A percentile compares a stretch with the other conserved stretches of the same genome.
Evolutionary conservation across 768 basidiomycete species (phyloP).

Genomic region (Boletus insuetus): DNA sequence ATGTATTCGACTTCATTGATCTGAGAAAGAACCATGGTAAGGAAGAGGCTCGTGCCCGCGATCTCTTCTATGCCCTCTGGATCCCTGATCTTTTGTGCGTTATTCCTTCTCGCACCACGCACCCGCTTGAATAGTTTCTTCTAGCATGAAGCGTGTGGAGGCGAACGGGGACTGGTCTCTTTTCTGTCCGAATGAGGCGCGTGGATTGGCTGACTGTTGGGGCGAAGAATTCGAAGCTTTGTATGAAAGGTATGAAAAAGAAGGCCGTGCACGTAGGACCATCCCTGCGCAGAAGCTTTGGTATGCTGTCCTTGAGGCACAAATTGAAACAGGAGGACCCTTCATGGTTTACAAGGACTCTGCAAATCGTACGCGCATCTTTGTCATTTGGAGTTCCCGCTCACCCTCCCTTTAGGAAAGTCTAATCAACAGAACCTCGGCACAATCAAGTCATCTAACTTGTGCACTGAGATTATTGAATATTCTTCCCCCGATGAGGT

Average conservation of each 20-base stretch:
- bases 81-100: slow-evolving; percentile 93
- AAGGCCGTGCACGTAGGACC: slow-evolving; percentile 80
- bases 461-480: slow-evolving; percentile 99
- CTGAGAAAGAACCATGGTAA: slow-evolving; percentile 99
- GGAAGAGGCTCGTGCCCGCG: slow-evolving; percentile 93
- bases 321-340: slow-evolving; percentile 98
- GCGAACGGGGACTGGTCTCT: slow-evolving; percentile 87
- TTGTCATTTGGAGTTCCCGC: not conserved
- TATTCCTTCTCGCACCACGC: not conserved
- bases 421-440: slow-evolving; percentile 99
- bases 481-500: slow-evolving; percentile 97
- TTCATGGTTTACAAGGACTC: slow-evolving; percentile 99
- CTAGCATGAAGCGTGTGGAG: slow-evolving; percentile 96
- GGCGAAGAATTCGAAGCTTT: slow-evolving; percentile 86
- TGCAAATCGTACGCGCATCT: slow-evolving; percentile 67
- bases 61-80: slow-evolving; percentile 98
- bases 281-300: slow-evolving; percentile 96
- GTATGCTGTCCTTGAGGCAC: slow-evolving; percentile 95
- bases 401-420: slow-evolving; percentile 57
- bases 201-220: slow-evolving; percentile 83
- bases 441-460: slow-evolving; percentile 98
- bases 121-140: not conserved
- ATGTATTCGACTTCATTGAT: slow-evolving; percentile 96
- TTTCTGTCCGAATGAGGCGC: slow-evolving; percentile 97
- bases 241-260: slow-evolving; percentile 84